Evolutionary conservation across 2,329 filamentous ascomycete genomes (phyloP).

Genomic region (Colletotrichum sojae): DNA sequence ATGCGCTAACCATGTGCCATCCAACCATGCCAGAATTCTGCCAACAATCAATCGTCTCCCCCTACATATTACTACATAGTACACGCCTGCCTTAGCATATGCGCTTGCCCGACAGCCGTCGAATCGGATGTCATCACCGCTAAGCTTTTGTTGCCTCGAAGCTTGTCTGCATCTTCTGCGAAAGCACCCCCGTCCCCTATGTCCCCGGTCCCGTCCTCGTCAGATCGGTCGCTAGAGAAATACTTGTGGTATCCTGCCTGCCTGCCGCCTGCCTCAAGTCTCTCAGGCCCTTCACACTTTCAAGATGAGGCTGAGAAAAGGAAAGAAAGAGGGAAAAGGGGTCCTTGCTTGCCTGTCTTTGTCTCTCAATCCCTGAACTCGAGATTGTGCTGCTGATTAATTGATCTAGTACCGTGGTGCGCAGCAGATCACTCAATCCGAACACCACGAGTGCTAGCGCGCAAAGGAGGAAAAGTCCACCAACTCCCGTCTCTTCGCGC

Average conservation of each 20-base stretch:
- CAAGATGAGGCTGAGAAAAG: neutral
- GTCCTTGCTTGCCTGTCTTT: slow-evolving; percentile 4
- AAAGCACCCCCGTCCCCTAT: slow-evolving; percentile 18
- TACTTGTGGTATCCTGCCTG: neutral
- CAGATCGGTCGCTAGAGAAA: slow-evolving; percentile 9
- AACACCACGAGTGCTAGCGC: neutral
- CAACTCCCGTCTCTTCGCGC: neutral
- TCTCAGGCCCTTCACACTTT: neutral
- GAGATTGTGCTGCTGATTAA: no score
- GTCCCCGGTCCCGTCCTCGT: slow-evolving; percentile 15
- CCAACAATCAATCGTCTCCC: slow-evolving; percentile 2
- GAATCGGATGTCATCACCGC: slow-evolving; percentile 31
- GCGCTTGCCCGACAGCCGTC: slow-evolving; percentile 12
- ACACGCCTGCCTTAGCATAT: slow-evolving; percentile 13
- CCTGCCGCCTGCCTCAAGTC: neutral
- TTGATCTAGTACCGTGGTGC: no score
- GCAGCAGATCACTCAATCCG: neutral
- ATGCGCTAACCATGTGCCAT: neutral
- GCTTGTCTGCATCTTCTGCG: slow-evolving; percentile 39
- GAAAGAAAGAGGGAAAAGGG: slow-evolving; percentile 6
- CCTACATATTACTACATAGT: no score
- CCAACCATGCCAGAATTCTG: slow-evolving; percentile 2
- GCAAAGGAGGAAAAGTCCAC: slow-evolving; percentile 3
- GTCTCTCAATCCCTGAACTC: slow-evolving; percentile 8
- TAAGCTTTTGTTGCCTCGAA: slow-evolving; percentile 41